Evolutionary conservation across 1,284 basidiomycete species (phyloP).

Genomic region (Xerocomus amazonicus): DNA sequence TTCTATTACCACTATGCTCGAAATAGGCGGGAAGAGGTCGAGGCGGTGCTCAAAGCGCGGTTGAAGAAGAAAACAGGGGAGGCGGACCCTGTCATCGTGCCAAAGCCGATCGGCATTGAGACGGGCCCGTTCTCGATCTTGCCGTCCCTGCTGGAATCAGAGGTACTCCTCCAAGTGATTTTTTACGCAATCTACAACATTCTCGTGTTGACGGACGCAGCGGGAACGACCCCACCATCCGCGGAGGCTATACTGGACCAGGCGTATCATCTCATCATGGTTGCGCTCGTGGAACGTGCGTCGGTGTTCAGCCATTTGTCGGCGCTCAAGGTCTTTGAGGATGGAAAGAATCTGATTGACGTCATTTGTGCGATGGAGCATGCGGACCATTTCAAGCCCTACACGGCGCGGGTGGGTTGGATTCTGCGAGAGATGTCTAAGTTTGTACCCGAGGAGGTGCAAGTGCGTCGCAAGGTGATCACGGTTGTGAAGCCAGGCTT

Average conservation of each 20-base stretch:
- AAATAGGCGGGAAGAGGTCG: slow-evolving; percentile 95
- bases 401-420: slow-evolving; percentile 71
- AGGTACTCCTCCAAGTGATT: slow-evolving; percentile 70
- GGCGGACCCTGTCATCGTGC: slow-evolving; percentile 70
- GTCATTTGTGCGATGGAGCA: slow-evolving; percentile 75
- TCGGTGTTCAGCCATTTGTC: slow-evolving; percentile 58
- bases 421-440: slow-evolving; percentile 61
- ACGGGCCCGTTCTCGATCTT: slow-evolving; percentile 67
- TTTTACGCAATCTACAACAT: slow-evolving; percentile 76
- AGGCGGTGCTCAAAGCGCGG: slow-evolving; percentile 69
- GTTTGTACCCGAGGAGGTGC: slow-evolving; percentile 55
- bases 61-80: slow-evolving; percentile 64
- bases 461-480: slow-evolving; percentile 43
- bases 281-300: slow-evolving; percentile 71
- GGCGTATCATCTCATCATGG: slow-evolving; percentile 80
- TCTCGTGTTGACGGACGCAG: slow-evolving; percentile 54
- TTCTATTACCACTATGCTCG: slow-evolving; percentile 97
- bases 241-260: slow-evolving; percentile 90
- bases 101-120: slow-evolving; percentile 62
- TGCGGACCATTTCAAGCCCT: slow-evolving; percentile 68
- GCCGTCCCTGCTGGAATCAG: slow-evolving; percentile 58
- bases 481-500: slow-evolving; percentile 37
- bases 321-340: slow-evolving; percentile 52
- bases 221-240: slow-evolving; percentile 60
- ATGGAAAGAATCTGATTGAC: slow-evolving; percentile 63